Evolutionary conservation across 768 basidiomycete genomes (phyloP).

Genomic region (Clitopilus passeckerianus): DNA sequence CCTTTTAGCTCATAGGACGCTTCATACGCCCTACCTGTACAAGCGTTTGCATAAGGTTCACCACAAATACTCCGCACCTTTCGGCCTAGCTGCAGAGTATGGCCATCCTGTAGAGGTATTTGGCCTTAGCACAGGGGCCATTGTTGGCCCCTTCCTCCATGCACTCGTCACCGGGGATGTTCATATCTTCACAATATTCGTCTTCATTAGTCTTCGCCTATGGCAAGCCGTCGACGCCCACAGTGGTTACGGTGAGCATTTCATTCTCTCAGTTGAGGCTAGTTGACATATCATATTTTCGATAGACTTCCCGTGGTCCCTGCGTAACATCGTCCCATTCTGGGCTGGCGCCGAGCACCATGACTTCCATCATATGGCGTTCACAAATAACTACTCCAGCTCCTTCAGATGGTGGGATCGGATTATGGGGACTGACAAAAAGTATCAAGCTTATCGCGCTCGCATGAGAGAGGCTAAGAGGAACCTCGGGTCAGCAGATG

Average conservation of each 20-base stretch:
- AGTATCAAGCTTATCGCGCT: constrained; percentile 78
- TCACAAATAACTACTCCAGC: constrained; percentile 90
- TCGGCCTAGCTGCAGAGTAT: constrained; percentile 96
- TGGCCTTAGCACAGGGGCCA: constrained; percentile 89
- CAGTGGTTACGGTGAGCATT: constrained; percentile 80
- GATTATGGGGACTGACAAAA: constrained; percentile 85
- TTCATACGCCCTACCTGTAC: constrained; percentile 83
- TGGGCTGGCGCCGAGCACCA: constrained; percentile 98
- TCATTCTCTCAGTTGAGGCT: not conserved
- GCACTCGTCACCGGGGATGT: constrained; percentile 69
- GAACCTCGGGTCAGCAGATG: constrained; percentile 35
- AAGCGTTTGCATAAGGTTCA: constrained; percentile 95
- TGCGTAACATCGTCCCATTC: constrained; percentile 88
- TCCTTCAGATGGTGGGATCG: constrained; percentile 94
- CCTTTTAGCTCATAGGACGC: constrained; percentile 72
- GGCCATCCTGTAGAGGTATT: constrained; percentile 96
- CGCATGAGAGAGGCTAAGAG: constrained; percentile 60
- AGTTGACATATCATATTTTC: not conserved
- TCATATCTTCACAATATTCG: constrained; percentile 89
- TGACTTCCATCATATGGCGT: constrained; percentile 98
- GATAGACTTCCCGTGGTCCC: constrained; percentile 94
- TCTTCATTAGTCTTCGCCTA: constrained; percentile 89
- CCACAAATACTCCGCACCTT: constrained; percentile 97
- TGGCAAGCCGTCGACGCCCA: constrained; percentile 98
- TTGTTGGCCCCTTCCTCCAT: constrained; percentile 83